Conservation (phyloP, 176 grass and related monocot species). For the Zea luxurians region DNA sequence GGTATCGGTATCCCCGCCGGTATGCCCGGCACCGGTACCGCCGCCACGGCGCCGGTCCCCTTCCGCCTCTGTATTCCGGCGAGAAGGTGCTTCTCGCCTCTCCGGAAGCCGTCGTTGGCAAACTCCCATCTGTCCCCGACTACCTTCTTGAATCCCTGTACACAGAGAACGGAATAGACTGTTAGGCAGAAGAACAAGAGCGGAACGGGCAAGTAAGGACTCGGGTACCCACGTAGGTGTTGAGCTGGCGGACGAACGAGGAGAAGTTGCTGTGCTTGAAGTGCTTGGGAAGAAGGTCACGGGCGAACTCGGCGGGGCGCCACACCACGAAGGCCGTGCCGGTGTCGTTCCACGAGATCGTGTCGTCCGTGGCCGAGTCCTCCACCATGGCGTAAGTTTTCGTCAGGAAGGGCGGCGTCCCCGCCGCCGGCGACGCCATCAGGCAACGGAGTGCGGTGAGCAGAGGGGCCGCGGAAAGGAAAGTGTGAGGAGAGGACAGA, state of each 20-base stretch:
- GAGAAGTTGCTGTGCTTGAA: constrained; percentile 99
- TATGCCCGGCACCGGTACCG: not conserved
- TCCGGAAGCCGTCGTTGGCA: constrained; percentile 67
- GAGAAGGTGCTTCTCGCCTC: constrained; percentile 70
- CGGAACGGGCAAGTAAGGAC: not conserved
- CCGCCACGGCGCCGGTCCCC: constrained; percentile 22
- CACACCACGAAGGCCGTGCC: constrained; percentile 67
- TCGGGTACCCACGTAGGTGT: constrained; percentile 63
- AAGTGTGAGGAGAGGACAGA: not conserved
- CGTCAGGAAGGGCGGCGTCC: constrained; percentile 67
- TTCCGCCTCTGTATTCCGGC: constrained; percentile 71
- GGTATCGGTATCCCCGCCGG: constrained; percentile 37
- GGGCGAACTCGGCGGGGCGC: constrained; percentile 65
- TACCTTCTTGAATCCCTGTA: constrained; percentile 77
- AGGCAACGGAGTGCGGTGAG: not conserved
- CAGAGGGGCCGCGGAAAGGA: not conserved
- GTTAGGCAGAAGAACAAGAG: not conserved
- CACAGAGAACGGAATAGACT: not conserved
- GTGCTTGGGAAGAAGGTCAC: constrained; percentile 63
- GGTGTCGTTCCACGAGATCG: constrained; percentile 68
- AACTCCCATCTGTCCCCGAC: constrained; percentile 87
- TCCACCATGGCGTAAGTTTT: constrained; percentile 74
- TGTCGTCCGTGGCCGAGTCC: constrained; percentile 51
- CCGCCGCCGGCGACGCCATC: constrained; percentile 48
- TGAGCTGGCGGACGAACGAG: constrained; percentile 87